Conservation (phyloP, 306 rosid species). For the Acacia crassicarpa region DNA sequence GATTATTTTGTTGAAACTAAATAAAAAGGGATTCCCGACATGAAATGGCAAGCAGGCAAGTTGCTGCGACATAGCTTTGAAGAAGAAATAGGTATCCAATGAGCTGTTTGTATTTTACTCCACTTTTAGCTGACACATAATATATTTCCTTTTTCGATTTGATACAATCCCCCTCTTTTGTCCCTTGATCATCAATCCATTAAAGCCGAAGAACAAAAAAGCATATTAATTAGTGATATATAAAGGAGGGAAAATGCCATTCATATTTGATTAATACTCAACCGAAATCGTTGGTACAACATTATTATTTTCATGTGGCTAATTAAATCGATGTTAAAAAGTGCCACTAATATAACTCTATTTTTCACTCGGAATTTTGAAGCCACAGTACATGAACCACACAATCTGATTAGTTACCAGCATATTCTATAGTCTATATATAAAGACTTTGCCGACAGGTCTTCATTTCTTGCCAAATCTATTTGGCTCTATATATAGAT, state of each 20-base stretch:
- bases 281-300: not conserved
- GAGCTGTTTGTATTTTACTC: not conserved
- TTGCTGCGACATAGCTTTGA: not conserved
- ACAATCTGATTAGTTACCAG: not conserved
- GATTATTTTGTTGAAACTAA: not conserved
- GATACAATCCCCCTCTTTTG: not conserved
- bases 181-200: not conserved
- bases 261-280: not conserved
- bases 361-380: too few species aligned
- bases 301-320: not conserved
- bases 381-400: too few species aligned
- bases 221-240: not conserved
- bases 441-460: slow-evolving; percentile 11
- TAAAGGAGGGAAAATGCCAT: not conserved
- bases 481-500: not conserved
- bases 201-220: not conserved
- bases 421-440: not conserved
- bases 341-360: too few species aligned
- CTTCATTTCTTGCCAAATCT: not conserved
- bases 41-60: not conserved
- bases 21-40: not conserved
- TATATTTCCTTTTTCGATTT: not conserved
- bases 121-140: not conserved
- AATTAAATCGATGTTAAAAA: too few species aligned
- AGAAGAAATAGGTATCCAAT: not conserved